Conservation (phyloP, 1,284 basidiomycete genomes). For the Pseudozyma sp. region DNA sequence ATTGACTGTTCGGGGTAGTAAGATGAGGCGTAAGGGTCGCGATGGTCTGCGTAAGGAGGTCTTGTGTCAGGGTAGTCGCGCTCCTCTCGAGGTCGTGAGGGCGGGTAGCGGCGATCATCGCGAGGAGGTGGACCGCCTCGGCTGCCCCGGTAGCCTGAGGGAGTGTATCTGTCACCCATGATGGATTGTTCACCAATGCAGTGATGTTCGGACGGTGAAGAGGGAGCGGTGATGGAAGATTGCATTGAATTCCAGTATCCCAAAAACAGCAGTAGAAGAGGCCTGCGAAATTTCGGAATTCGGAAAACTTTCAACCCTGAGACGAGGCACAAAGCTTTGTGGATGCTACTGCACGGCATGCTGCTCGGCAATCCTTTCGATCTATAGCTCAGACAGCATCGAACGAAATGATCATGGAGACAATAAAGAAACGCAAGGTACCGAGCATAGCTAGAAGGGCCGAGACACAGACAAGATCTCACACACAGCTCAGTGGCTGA, state of each 20-base stretch:
- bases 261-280: background rate
- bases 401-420: too few relatives aligned
- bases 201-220: background rate
- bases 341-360: too few relatives aligned
- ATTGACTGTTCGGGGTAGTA: slow-evolving; percentile 26
- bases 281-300: slow-evolving; percentile 11
- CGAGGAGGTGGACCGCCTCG: slow-evolving; percentile 11
- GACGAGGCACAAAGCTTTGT: too few relatives aligned
- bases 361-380: background rate
- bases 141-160: slow-evolving; percentile 26
- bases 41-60: slow-evolving; percentile 8
- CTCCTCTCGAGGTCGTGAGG: slow-evolving; percentile 15
- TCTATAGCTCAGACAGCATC: background rate
- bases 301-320: background rate
- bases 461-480: too few relatives aligned
- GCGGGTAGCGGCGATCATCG: slow-evolving; percentile 31
- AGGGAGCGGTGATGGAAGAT: background rate
- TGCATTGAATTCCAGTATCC: slow-evolving; percentile 1
- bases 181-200: background rate
- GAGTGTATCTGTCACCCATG: slow-evolving; percentile 40
- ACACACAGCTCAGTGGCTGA: too few relatives aligned
- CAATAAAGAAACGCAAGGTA: too few relatives aligned
- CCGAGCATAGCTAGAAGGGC: too few relatives aligned
- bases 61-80: slow-evolving; percentile 17
- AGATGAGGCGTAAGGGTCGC: slow-evolving; percentile 21